Percentiles rank a stretch among this genome's conserved stretches.
Evolutionary conservation across 106 monocot genomes (phyloP).

Genomic region (Acorus gramineus): DNA sequence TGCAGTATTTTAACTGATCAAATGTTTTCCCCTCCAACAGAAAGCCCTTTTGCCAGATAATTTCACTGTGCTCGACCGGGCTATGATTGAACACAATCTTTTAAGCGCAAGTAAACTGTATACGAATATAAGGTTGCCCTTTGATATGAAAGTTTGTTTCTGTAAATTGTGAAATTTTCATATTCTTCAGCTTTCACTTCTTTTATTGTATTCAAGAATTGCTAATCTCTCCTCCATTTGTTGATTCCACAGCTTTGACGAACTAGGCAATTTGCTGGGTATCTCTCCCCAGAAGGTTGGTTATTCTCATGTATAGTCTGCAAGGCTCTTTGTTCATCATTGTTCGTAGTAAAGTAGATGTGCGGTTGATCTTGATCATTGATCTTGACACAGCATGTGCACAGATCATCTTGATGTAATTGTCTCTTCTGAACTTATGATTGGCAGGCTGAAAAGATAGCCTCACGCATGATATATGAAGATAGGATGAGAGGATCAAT

Average conservation of each 20-base stretch:
- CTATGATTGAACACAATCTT: slow-evolving; percentile 99
- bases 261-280: slow-evolving; percentile 76
- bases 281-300: slow-evolving; percentile 84
- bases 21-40: slow-evolving; percentile 21
- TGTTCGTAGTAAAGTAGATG: too few relatives aligned
- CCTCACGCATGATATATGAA: slow-evolving; percentile 88
- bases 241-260: slow-evolving; percentile 62
- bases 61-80: slow-evolving; percentile 91
- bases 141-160: neutral
- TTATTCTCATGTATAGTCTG: neutral
- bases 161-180: too few relatives aligned
- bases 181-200: too few relatives aligned
- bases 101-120: slow-evolving; percentile 97
- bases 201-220: too few relatives aligned
- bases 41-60: slow-evolving; percentile 97
- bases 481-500: slow-evolving; percentile 98
- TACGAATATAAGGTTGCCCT: slow-evolving; percentile 81
- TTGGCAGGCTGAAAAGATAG: slow-evolving; percentile 89
- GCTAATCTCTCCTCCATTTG: too few relatives aligned
- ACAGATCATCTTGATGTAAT: too few relatives aligned
- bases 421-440: too few relatives aligned
- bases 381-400: too few relatives aligned
- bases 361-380: too few relatives aligned
- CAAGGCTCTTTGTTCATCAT: neutral
- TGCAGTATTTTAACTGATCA: too few relatives aligned